These are phyloP conservation scores for Oxyria digyna DNA, from an alignment of 148 eudicot species.

Conservation along the genomic window DNA sequence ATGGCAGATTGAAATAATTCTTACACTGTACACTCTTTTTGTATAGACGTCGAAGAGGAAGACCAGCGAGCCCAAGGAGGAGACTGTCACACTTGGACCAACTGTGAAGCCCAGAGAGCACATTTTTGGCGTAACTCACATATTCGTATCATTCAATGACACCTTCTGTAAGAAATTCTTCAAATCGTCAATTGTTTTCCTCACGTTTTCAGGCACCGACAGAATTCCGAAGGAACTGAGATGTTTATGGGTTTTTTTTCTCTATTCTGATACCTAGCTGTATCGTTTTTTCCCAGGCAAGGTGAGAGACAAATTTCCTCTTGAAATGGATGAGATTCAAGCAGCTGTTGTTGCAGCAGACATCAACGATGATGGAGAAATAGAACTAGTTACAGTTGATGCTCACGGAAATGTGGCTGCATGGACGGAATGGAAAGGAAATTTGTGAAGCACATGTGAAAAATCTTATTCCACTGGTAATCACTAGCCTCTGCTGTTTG, in stretches of 20 bases:
- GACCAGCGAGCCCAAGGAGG: no score
- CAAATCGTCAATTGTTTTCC: no score
- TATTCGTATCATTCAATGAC: no score
- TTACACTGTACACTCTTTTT: no score
- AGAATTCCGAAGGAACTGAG: neutral
- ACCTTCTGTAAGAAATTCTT: no score
- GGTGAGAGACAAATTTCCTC: conserved; percentile 84
- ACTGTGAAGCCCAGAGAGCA: no score
- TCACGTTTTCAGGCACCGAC: no score
- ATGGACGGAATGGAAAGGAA: conserved; percentile 94
- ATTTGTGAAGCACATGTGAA: conserved; percentile 91
- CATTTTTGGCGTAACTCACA: no score
- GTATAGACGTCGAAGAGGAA: no score
- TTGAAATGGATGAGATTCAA: conserved; percentile 98
- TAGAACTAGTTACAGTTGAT: conserved; percentile 86
- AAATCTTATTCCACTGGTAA: conserved; percentile 87
- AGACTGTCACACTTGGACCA: no score
- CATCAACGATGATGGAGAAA: conserved; percentile 95
- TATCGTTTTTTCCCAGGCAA: conserved; percentile 43
- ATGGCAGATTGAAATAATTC: no score
- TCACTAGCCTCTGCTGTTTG: neutral
- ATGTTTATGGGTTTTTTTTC: neutral
- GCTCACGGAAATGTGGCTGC: conserved; percentile 97
- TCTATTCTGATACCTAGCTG: neutral
- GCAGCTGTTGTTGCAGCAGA: conserved; percentile 93